phyloP scores from a whole-genome alignment of 2,329 filamentous ascomycete genomes.

The Basipetospora chlamydospora region DNA sequence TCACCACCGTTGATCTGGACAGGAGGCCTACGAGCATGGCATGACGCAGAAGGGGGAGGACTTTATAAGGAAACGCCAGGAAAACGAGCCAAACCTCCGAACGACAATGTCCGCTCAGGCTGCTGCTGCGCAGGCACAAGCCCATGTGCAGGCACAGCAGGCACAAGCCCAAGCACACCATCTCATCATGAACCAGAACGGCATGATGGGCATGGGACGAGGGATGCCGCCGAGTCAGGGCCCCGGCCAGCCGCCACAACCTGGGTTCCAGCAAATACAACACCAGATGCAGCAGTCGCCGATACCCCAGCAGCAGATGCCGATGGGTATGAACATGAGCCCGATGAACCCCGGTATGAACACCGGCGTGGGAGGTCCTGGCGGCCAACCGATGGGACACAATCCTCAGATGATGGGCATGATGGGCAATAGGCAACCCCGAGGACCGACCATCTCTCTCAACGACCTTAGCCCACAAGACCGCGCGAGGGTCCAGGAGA shows the following conservation, averaged over 20 bases:
- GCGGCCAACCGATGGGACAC: constrained; percentile 18
- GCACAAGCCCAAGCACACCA: constrained; percentile 26
- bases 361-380: constrained; percentile 16
- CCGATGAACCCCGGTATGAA: constrained; percentile 2
- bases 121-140: constrained; percentile 23
- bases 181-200: constrained; percentile 36
- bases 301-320: constrained; percentile 29
- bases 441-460: constrained; percentile 16
- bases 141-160: too few species aligned
- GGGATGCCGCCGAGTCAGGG: constrained; percentile 21
- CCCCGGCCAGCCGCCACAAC: constrained; percentile 28
- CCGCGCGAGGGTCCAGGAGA: constrained; percentile 27
- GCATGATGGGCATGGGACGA: constrained; percentile 29
- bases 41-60: constrained; percentile 32
- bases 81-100: constrained; percentile 32
- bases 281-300: constrained; percentile 42
- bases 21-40: constrained; percentile 36
- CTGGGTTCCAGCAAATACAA: constrained; percentile 42
- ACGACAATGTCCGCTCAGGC: constrained; percentile 31
- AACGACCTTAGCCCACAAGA: constrained; percentile 27
- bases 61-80: constrained; percentile 34
- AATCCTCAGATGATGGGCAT: constrained; percentile 21
- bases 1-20: constrained; percentile 9
- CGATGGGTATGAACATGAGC: constrained; percentile 9
- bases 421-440: constrained; percentile 20